Evolutionary conservation across 139 green algal genomes (phyloP).

Genomic region (Diplosphaera chodatii): DNA sequence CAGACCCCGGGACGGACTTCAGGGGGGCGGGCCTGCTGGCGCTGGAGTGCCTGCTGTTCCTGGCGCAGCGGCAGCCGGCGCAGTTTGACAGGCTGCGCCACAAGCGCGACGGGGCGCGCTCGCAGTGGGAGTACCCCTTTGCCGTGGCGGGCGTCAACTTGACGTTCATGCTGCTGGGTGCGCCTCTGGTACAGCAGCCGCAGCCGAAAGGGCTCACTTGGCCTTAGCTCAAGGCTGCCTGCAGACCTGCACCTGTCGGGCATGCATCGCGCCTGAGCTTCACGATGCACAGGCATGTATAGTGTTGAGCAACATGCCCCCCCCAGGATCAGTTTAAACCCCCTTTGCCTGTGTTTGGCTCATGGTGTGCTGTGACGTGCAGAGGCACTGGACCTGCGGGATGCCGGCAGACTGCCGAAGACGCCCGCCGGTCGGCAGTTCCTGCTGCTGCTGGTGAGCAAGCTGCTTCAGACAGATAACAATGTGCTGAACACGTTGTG

Average conservation of each 20-base stretch:
- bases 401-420: neutral
- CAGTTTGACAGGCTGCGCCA: slow-evolving; percentile 48
- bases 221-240: no score
- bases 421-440: slow-evolving; percentile 27
- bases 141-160: slow-evolving; percentile 82
- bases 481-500: no score
- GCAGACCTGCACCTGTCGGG: no score
- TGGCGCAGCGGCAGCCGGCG: slow-evolving; percentile 35
- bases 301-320: no score
- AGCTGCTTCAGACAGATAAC: no score
- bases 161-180: slow-evolving; percentile 57
- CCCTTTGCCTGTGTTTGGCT: no score
- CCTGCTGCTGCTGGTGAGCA: slow-evolving; percentile 24
- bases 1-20: slow-evolving; percentile 72
- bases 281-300: no score
- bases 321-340: no score
- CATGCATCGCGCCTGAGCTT: no score
- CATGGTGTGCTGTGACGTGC: neutral
- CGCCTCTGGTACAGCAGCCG: no score
- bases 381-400: slow-evolving; percentile 15
- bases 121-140: slow-evolving; percentile 86
- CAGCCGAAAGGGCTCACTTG: no score
- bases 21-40: slow-evolving; percentile 65
- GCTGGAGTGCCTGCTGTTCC: slow-evolving; percentile 74
- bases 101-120: slow-evolving; percentile 55